phyloP scores from a whole-genome alignment of 2,329 filamentous ascomycete genomes.

The Colletotrichum caudatum region DNA sequence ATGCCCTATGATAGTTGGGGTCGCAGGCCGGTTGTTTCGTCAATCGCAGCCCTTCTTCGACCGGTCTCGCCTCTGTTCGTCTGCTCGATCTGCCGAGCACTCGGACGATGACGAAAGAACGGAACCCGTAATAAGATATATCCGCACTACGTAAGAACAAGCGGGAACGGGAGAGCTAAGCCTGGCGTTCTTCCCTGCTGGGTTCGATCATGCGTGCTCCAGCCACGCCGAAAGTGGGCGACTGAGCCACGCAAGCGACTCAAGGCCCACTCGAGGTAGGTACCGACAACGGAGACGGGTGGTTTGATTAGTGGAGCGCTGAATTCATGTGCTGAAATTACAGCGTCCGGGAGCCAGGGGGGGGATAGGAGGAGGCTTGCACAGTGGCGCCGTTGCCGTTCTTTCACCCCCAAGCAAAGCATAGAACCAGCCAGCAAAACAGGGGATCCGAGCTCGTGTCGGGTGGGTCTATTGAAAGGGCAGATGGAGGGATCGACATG shows the following conservation, averaged over 20 bases:
- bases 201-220: not conserved
- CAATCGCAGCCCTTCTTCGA: not conserved
- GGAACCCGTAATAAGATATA: not conserved
- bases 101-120: not conserved
- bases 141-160: not conserved
- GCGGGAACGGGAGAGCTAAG: not conserved
- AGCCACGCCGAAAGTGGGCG: not conserved
- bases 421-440: not conserved
- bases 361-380: not conserved
- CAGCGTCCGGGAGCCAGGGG: not conserved
- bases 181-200: not conserved
- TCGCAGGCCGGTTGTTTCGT: not conserved
- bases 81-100: not conserved
- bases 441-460: conserved; percentile 26
- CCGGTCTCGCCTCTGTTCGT: not conserved
- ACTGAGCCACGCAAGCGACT: not conserved
- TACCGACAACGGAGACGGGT: not conserved
- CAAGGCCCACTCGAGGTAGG: too few relatives aligned
- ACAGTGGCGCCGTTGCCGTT: not conserved
- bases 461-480: conserved; percentile 21
- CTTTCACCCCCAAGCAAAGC: not conserved
- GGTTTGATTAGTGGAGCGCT: not conserved
- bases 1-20: not conserved
- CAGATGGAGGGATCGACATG: conserved; percentile 1
- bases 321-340: conserved; percentile 3